Base-by-base conservation (phyloP, 768 basidiomycete genomes). In the Kwoniella dendrophila region DNA sequence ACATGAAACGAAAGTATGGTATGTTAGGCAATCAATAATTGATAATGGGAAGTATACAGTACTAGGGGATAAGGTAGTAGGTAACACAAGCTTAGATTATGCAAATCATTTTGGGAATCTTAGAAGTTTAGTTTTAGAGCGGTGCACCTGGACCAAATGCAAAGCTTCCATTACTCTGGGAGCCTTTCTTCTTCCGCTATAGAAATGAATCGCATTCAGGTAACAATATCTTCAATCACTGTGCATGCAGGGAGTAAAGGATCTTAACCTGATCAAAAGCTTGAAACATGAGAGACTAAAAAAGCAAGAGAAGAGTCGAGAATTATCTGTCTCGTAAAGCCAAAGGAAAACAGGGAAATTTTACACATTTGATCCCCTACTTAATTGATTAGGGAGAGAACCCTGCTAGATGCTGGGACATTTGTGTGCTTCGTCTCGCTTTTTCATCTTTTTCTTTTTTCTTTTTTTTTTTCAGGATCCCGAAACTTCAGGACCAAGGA, bases 1-100 rank as follows among this genome's bases (percentile, higher is more conserved):
- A 24, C n/a, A 20, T n/a, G 43, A 44, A 20, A 44, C 43, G 43
- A 44, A 44, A 44, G 43, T 44, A 44, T 44, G 43, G 43, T 44
- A 44, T 20, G 10, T 44, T 20, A 10, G 16, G 43, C 24, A 44
- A 38, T 18, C n/a, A 8, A 14, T 44, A 12, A 44, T 16, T 22
- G 20, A 18, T n/a, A 18, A n/a, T 22, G 20, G 24, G 10, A n/a
- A n/a, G n/a, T n/a, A n/a, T n/a, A n/a, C n/a, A n/a, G n/a, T n/a
- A n/a, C n/a, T n/a, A n/a, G n/a, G n/a, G n/a, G n/a, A n/a, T n/a
- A n/a, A n/a, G n/a, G n/a, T n/a, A n/a, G n/a, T n/a, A n/a, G n/a
- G n/a, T 24, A n/a, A 20, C 43, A 10, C n/a, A 44, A 44, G 43
- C 43, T 44, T 44, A 44, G 43, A 44, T 44, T 44, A 24, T 44